These are phyloP conservation scores for Drechslerella coelobrocha DNA, from an alignment of 2,329 filamentous ascomycete genomes.

Conservation along the genomic window DNA sequence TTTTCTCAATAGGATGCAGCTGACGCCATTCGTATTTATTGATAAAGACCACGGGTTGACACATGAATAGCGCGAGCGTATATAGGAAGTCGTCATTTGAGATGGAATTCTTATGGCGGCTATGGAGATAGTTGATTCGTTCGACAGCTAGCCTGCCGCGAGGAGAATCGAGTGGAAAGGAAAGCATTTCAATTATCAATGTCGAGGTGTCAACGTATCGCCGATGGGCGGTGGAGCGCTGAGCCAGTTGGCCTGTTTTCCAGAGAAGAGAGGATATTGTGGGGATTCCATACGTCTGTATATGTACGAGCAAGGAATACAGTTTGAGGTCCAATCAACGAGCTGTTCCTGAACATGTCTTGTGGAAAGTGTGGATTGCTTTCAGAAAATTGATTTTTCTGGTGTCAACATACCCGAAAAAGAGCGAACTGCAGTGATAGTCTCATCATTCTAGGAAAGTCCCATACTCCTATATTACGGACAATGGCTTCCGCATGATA, in stretches of 20 bases:
- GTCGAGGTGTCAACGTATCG: conserved; percentile 64
- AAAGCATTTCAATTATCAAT: conserved; percentile 62
- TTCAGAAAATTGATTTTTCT: no score
- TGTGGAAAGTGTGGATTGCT: no score
- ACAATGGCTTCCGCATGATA: conserved; percentile 64
- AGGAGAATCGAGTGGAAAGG: conserved; percentile 59
- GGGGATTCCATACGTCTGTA: conserved; percentile 66
- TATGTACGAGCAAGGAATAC: no score
- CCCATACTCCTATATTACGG: conserved; percentile 60
- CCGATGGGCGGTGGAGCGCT: conserved; percentile 62
- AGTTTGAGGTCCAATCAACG: no score
- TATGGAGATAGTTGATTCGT: conserved; percentile 71
- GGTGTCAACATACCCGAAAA: conserved; percentile 61
- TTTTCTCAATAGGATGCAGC: conserved; percentile 71
- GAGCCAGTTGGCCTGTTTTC: conserved; percentile 63
- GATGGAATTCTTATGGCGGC: conserved; percentile 66
- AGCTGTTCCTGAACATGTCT: no score
- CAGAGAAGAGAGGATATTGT: conserved; percentile 63
- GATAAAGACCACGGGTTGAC: conserved; percentile 71
- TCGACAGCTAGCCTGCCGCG: conserved; percentile 65
- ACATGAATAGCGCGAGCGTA: conserved; percentile 70
- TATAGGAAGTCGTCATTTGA: conserved; percentile 70
- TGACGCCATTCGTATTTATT: conserved; percentile 73
- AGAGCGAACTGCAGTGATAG: conserved; percentile 67
- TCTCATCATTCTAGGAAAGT: conserved; percentile 65